These are phyloP conservation scores for Phialophora expanda DNA, from an alignment of 2,329 filamentous ascomycete genomes.

Conservation along the genomic window DNA sequence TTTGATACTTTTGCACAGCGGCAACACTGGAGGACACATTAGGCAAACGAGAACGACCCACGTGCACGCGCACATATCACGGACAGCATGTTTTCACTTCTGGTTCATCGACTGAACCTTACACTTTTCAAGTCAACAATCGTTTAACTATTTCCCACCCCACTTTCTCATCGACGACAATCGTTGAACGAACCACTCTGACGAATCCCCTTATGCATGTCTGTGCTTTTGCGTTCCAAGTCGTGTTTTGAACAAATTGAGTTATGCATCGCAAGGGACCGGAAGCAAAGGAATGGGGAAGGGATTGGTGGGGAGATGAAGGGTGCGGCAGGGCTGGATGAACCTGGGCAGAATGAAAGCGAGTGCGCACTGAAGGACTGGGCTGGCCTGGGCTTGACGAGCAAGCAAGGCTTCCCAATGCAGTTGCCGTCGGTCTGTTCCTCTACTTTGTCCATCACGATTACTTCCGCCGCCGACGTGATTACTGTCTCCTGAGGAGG, in stretches of 20 bases:
- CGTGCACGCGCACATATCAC: slow-evolving; percentile 20
- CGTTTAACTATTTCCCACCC: slow-evolving; percentile 13
- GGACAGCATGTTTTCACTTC: slow-evolving; percentile 20
- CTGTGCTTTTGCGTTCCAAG: slow-evolving; percentile 10
- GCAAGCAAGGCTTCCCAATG: slow-evolving; percentile 2
- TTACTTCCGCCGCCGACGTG: background rate
- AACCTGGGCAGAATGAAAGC: slow-evolving; percentile 5
- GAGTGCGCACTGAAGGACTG: slow-evolving; percentile 8
- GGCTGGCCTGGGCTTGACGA: slow-evolving; percentile 20
- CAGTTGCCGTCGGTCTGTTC: background rate
- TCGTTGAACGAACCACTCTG: slow-evolving; percentile 21
- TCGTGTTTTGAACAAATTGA: slow-evolving; percentile 23
- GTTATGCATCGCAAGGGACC: slow-evolving; percentile 7
- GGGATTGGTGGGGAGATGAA: background rate
- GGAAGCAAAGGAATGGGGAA: slow-evolving; percentile 9
- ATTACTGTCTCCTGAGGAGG: background rate
- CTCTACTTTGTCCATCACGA: background rate
- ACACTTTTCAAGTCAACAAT: background rate
- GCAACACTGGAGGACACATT: slow-evolving; percentile 15
- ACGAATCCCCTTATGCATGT: slow-evolving; percentile 28
- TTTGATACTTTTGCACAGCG: slow-evolving; percentile 23
- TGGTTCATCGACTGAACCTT: slow-evolving; percentile 18
- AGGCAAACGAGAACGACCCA: slow-evolving; percentile 14
- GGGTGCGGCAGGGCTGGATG: slow-evolving; percentile 13
- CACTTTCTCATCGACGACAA: slow-evolving; percentile 18